Percentiles rank a stretch among this genome's conserved stretches.
phyloP scores from a whole-genome alignment of 2,329 filamentous ascomycete genomes.

The Coniella vitis region DNA sequence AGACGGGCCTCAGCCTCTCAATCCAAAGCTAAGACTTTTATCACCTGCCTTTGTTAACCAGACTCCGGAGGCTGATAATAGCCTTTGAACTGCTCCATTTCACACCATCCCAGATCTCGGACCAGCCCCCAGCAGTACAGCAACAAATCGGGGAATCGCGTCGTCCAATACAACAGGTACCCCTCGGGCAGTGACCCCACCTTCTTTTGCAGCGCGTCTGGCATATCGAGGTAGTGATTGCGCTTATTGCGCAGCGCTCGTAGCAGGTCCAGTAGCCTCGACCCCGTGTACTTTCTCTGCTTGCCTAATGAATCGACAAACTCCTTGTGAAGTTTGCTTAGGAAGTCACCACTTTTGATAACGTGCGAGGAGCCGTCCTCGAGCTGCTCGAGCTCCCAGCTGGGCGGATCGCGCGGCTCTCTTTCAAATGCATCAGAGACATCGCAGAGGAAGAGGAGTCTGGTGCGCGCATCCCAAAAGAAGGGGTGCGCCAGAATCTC shows the following conservation, averaged over 20 bases:
- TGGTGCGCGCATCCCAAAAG: conserved; percentile 89
- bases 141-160: conserved; percentile 69
- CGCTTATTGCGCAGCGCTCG: conserved; percentile 91
- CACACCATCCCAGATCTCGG: conserved; percentile 56
- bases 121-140: conserved; percentile 74
- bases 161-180: conserved; percentile 78
- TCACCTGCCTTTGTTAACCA: conserved; percentile 4
- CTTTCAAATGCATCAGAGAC: conserved; percentile 96
- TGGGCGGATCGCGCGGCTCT: conserved; percentile 78
- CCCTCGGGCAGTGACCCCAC: conserved; percentile 73
- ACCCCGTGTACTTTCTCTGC: conserved; percentile 89
- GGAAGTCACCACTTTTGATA: conserved; percentile 63
- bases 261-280: conserved; percentile 75
- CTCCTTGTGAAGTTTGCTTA: conserved; percentile 65
- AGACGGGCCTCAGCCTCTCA: no score
- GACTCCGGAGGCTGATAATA: conserved; percentile 54
- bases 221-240: conserved; percentile 97
- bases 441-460: conserved; percentile 88
- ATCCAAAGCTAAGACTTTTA: no score
- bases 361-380: conserved; percentile 47
- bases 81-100: conserved; percentile 59
- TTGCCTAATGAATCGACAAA: conserved; percentile 89
- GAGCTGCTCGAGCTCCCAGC: conserved; percentile 54
- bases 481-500: conserved; percentile 90
- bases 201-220: conserved; percentile 60